These are phyloP conservation scores for Yarrowia galli DNA, from an alignment of 1,139 yeast genomes.

Conservation along the genomic window DNA sequence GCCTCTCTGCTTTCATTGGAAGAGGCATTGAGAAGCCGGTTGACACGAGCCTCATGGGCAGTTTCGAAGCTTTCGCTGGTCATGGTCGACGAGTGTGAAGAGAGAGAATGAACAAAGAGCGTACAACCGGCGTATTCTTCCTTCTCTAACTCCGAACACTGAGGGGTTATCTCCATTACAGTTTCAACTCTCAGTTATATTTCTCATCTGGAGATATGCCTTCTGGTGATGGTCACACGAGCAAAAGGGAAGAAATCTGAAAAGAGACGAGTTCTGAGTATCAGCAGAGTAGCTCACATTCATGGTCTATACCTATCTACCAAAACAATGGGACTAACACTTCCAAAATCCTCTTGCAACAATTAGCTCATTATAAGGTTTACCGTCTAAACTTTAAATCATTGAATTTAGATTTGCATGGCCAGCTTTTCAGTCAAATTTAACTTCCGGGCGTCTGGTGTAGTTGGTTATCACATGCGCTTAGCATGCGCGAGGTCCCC, in stretches of 20 bases:
- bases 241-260: not conserved
- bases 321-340: not conserved
- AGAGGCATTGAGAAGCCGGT: conserved; percentile 16
- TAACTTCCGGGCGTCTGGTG: conserved; percentile 23
- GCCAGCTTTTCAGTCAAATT: not conserved
- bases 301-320: not conserved
- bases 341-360: not conserved
- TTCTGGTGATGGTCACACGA: not conserved
- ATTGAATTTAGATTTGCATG: not conserved
- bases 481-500: conserved; percentile 37
- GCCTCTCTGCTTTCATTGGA: conserved; percentile 8
- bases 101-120: not conserved
- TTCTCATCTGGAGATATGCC: conserved; percentile 1
- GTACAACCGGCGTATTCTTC: not conserved
- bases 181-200: conserved; percentile 1
- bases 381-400: not conserved
- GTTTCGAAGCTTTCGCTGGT: not conserved
- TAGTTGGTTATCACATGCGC: conserved; percentile 37
- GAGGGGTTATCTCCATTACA: conserved; percentile 27
- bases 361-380: not conserved
- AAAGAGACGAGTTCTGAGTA: no score
- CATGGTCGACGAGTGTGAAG: not conserved
- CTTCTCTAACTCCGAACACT: conserved; percentile 2
- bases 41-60: conserved; percentile 13
- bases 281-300: not conserved